Evolutionary conservation across 306 rosid genomes (phyloP).

Genomic region (Astragalus glycyphyllos): DNA sequence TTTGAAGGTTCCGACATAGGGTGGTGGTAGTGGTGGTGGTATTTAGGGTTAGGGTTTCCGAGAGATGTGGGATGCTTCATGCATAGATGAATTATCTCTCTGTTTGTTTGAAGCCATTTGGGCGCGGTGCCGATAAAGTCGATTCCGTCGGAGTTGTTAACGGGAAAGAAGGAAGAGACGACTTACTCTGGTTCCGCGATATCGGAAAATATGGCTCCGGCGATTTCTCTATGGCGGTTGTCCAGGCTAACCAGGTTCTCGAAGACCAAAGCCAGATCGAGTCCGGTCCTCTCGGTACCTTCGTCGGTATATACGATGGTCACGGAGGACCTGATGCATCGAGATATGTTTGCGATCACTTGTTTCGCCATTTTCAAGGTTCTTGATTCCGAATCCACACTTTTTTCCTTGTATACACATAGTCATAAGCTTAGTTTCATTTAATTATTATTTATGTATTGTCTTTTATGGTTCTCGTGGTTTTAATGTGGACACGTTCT

Average conservation of each 20-base stretch:
- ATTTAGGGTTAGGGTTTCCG: conserved; percentile 66
- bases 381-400: conserved; percentile 19
- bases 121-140: conserved; percentile 53
- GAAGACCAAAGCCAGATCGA: conserved; percentile 84
- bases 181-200: conserved; percentile 74
- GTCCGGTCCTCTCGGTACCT: conserved; percentile 83
- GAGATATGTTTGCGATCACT: conserved; percentile 68
- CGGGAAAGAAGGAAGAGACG: conserved; percentile 55
- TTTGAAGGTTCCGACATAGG: conserved; percentile 32
- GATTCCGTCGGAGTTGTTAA: conserved; percentile 49
- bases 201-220: conserved; percentile 67
- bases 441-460: not conserved
- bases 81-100: conserved; percentile 88
- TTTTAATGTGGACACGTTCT: conserved; percentile 45
- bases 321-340: conserved; percentile 82
- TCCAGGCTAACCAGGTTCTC: conserved; percentile 78
- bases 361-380: conserved; percentile 76
- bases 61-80: conserved; percentile 90
- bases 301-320: conserved; percentile 81
- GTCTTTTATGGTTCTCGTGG: conserved; percentile 37
- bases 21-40: conserved; percentile 6
- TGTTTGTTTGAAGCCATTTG: conserved; percentile 77
- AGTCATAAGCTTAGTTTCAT: not conserved
- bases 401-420: not conserved
- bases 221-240: conserved; percentile 82